These are phyloP conservation scores for Paratinospora sagittata DNA, from an alignment of 164 flowering plant genomes.

Conservation along the genomic window DNA sequence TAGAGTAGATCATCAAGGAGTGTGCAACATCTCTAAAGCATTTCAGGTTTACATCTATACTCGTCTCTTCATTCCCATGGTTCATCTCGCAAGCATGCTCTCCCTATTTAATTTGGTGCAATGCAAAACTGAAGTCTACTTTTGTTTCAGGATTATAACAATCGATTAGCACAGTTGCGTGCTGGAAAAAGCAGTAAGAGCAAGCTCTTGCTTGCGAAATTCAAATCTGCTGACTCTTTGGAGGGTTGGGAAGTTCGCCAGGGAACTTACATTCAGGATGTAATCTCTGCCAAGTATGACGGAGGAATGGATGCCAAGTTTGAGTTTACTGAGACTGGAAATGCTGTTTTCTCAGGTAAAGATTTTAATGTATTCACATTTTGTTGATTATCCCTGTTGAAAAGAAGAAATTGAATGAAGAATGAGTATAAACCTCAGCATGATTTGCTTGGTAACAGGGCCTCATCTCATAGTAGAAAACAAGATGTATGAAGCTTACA, in stretches of 20 bases:
- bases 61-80: background rate
- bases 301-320: slow-evolving; percentile 95
- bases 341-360: slow-evolving; percentile 85
- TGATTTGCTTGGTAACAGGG: too few species aligned
- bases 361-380: background rate
- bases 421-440: too few species aligned
- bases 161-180: slow-evolving; percentile 73
- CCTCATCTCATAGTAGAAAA: too few species aligned
- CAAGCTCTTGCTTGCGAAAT: slow-evolving; percentile 87
- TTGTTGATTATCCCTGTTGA: background rate
- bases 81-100: background rate
- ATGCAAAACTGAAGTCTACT: background rate
- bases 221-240: slow-evolving; percentile 63
- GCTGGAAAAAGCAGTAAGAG: slow-evolving; percentile 98
- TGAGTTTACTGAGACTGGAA: slow-evolving; percentile 65
- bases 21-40: slow-evolving; percentile 79
- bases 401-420: too few species aligned
- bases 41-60: slow-evolving; percentile 54
- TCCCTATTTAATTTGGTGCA: too few species aligned
- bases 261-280: slow-evolving; percentile 91
- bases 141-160: slow-evolving; percentile 75
- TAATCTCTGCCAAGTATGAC: slow-evolving; percentile 69
- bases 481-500: too few species aligned
- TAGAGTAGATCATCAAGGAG: slow-evolving; percentile 86
- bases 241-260: slow-evolving; percentile 79